Evolutionary conservation across 345 rosid species (phyloP), one percentile per base, ranked within the genome.

Genomic region (Sonneratia alba): DNA sequence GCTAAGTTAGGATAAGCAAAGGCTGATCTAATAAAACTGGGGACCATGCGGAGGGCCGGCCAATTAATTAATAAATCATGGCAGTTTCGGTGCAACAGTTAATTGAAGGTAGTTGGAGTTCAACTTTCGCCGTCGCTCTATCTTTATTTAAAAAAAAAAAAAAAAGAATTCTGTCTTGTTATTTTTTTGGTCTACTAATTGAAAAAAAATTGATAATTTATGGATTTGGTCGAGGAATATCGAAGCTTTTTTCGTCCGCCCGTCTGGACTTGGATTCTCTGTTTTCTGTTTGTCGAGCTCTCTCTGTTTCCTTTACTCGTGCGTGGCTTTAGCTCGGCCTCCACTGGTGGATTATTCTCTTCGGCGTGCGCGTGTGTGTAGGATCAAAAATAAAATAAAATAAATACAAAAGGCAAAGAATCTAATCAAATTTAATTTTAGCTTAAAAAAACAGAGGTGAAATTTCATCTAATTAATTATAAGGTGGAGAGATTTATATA

Each of bases 61-160:
- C 36, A 62, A 0, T 15, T 32, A 36, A 66, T 66, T 66, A 36
- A 32, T 40, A 36, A 62, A 53, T 63, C 15, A 49, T 13, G 74
- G 74, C 66, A 71, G 74, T 57, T 71, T 71, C 40, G 59, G 74
- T 71, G 49, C 43, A 40, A 67, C 69, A 59, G 74, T 62, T 62
- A 71, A 19, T 12, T 70, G 42, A 42, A 18, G 45, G 48, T 55
- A 43, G 63, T 18, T 42, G 69, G 36, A 56, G 64, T 36, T 51
- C 64, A 38, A 55, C 21, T 73, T 18, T 11, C 71, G 42, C 14
- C 16, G 66, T 51, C 36, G 9, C 69, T 72, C 47, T 72, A 7
- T 21, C 45, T 42, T 27, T 27, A 27, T 27, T 27, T 27, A 27
- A n/a, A n/a, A n/a, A n/a, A n/a, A n/a, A n/a, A 27, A 27, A 27